phyloP scores from a whole-genome alignment of 306 rosid species.

The Dryas octopetala region DNA sequence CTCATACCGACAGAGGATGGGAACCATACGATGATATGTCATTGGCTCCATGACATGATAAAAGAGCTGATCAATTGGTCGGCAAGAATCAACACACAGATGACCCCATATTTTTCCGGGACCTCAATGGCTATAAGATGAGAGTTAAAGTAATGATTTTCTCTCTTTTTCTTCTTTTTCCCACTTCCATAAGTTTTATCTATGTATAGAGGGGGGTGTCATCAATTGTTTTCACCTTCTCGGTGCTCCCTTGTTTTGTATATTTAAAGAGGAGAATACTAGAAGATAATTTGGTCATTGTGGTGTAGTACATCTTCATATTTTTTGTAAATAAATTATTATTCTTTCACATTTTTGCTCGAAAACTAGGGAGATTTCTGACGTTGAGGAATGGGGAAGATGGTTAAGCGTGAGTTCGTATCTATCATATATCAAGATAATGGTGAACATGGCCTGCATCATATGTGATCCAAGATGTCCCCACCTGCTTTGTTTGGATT shows the following conservation, averaged over 20 bases:
- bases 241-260: conserved; percentile 25
- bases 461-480: too few species aligned
- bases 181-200: background rate
- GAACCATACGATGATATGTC: background rate
- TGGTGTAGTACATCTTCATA: conserved; percentile 1
- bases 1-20: background rate
- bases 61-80: conserved; percentile 14
- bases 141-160: conserved; percentile 11
- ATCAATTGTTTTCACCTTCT: conserved; percentile 14
- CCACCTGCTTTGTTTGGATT: too few species aligned
- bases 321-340: conserved; percentile 30
- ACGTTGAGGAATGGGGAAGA: background rate
- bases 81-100: conserved; percentile 13
- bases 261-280: conserved; percentile 9
- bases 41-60: conserved; percentile 17
- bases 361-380: background rate
- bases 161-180: background rate
- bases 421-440: too few species aligned
- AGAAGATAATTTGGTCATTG: background rate
- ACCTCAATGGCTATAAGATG: conserved; percentile 23
- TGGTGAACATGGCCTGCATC: too few species aligned
- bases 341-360: background rate
- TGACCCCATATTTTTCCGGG: conserved; percentile 21
- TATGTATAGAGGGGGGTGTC: conserved; percentile 18
- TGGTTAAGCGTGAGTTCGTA: background rate